Conservation (phyloP, 768 basidiomycete species). For the Suillus cothurnatus region DNA sequence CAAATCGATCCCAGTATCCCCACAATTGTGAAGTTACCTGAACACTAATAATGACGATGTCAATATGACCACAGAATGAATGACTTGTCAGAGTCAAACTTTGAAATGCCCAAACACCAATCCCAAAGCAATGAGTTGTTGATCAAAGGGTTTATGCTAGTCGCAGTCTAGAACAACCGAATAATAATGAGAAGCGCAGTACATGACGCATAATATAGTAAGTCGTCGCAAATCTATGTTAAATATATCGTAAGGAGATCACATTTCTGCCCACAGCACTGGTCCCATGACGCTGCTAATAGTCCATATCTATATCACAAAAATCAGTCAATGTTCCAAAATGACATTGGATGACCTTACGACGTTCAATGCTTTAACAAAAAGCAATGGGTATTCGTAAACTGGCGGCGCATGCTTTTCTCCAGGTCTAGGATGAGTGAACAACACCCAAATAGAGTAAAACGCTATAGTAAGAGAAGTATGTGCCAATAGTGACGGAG, state of each 20-base stretch:
- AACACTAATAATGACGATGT: not conserved
- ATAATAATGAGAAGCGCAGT: not conserved
- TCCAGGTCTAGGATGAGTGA: not conserved
- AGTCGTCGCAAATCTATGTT: not conserved
- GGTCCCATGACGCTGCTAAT: not conserved
- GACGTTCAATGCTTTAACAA: not conserved
- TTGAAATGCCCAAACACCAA: not conserved
- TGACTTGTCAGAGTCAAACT: not conserved
- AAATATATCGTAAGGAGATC: not conserved
- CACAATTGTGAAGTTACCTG: not conserved
- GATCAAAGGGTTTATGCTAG: not conserved
- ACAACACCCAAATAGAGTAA: not conserved
- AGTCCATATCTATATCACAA: not conserved
- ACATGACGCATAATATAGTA: not conserved
- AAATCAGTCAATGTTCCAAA: too few species aligned
- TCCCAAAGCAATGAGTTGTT: not conserved
- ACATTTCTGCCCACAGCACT: slow-evolving; percentile 1
- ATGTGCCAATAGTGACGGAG: not conserved
- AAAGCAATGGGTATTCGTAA: not conserved
- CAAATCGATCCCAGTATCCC: not conserved
- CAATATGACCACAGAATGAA: not conserved
- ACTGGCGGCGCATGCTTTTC: not conserved
- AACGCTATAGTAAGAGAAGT: not conserved
- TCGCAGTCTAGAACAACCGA: not conserved
- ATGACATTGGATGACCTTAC: not conserved